Evolutionary conservation across 148 eudicot species (phyloP), one percentile per base, ranked within the genome.

Genomic region (Vaccinium vitisidaea): DNA sequence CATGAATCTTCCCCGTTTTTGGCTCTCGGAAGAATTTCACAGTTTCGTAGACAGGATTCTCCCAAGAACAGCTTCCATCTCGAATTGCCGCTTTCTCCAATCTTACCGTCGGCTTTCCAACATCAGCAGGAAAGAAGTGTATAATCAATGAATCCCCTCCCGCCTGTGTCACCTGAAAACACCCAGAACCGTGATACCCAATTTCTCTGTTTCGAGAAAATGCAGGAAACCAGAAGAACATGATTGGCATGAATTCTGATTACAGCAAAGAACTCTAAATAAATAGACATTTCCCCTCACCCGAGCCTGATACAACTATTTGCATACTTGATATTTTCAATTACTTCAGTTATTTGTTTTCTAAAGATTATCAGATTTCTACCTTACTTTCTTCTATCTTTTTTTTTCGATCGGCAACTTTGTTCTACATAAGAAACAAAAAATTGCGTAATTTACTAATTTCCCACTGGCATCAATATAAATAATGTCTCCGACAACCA

Each of bases 1-100:
- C 99, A 36, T 90, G 94, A 89, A 97, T 86, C 87, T 93, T 95
- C 77, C 94, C 95, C 16, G 95, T 88, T 81, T 92, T 97, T 16
- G 90, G 92, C 80, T 97, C 99, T 84, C 87, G 92, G 79, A 88
- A 87, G 82, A 95, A 90, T 85, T 92, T 97, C 65, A 97, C 96
- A 1, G 98, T 91, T 86, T 97, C 99, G 49, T 70, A 87, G 30
- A 94, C 89, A 3, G 98, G 93, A 88, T 90, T 88, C 84, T 95
- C 97, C 99, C 99, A 97, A 81, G 88, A 87, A 87, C 98, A 97
- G 79, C 88, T 61, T 77, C 93, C 94, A 75, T 97, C 97, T 73
- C 80, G 90, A 80, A 95, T 81, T 71, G 32, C 30, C 49, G 92
- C 91, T 89, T 94, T 97, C 88, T 94, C 99, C 49, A 93, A 85